These are phyloP conservation scores for Phytophthora sansomeana DNA, from an alignment of 352 stramenopile genomes.

Conservation along the genomic window DNA sequence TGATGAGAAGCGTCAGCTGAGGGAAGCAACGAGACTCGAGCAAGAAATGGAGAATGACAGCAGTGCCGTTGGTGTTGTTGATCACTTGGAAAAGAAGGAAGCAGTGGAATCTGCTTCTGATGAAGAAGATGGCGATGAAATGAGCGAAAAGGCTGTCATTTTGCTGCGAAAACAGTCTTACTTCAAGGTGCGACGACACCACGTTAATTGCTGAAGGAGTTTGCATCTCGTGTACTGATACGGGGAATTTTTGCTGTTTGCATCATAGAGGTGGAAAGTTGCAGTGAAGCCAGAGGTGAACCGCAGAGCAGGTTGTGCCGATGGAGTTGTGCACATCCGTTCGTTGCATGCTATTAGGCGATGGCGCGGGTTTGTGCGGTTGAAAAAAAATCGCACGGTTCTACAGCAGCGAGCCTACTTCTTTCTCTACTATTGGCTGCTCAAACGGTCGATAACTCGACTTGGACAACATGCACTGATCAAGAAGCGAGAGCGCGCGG, in stretches of 20 bases:
- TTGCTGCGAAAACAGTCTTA: constrained; percentile 6
- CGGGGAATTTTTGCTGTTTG: not conserved
- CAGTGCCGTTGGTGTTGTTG: not conserved
- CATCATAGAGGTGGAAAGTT: constrained; percentile 18
- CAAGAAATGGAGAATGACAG: not conserved
- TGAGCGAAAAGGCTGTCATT: not conserved
- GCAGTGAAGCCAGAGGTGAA: not conserved
- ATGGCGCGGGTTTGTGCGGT: constrained; percentile 21
- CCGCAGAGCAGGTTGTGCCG: not conserved
- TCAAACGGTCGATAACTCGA: constrained; percentile 32
- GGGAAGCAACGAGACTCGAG: not conserved
- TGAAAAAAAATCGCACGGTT: constrained; percentile 19
- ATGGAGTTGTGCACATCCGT: constrained; percentile 11
- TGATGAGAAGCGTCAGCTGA: constrained; percentile 1
- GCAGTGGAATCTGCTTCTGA: constrained; percentile 1
- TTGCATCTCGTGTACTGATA: not conserved
- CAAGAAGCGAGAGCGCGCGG: constrained; percentile 21
- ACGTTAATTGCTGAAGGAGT: not conserved
- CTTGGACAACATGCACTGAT: constrained; percentile 20
- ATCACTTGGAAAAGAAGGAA: not conserved
- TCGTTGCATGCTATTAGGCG: constrained; percentile 23
- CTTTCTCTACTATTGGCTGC: constrained; percentile 45
- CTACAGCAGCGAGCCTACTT: constrained; percentile 38
- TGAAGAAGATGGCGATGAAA: not conserved
- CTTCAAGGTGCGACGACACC: constrained; percentile 23